Conservation (phyloP, 768 basidiomycete species). For the Termitomyces sp. region DNA sequence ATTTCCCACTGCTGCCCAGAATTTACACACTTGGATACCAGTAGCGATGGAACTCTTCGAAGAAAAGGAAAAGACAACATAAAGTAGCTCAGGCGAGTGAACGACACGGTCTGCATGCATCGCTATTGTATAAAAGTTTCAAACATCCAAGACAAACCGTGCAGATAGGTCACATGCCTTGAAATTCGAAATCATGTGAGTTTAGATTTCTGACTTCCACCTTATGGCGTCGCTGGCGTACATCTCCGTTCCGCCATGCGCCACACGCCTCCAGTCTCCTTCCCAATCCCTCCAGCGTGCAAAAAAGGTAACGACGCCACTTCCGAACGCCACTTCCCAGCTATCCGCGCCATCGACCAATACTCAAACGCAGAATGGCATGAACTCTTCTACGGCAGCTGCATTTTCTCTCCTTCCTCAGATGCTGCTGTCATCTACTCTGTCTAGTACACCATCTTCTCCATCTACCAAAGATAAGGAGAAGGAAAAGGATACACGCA, state of each 20-base stretch:
- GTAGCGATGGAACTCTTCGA: background rate
- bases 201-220: no score
- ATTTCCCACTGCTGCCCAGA: background rate
- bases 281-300: slow-evolving; percentile 25
- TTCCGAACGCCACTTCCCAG: slow-evolving; percentile 18
- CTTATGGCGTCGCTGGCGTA: slow-evolving; percentile 46
- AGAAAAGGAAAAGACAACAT: background rate
- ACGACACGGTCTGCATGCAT: background rate
- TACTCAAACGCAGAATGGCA: slow-evolving; percentile 15
- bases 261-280: slow-evolving; percentile 29
- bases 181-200: background rate
- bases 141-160: no score
- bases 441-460: slow-evolving; percentile 12
- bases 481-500: slow-evolving; percentile 13
- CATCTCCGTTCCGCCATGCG: slow-evolving; percentile 35
- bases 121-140: no score
- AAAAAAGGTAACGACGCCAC: slow-evolving; percentile 33
- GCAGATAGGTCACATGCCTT: background rate
- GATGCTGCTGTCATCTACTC: slow-evolving; percentile 27
- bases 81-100: background rate
- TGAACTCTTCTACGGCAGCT: slow-evolving; percentile 18
- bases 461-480: slow-evolving; percentile 8
- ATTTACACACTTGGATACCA: background rate
- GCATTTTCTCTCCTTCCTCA: slow-evolving; percentile 33
- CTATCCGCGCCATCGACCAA: slow-evolving; percentile 4